Conservation (phyloP, 768 basidiomycete genomes). For the Tricholoma furcatifolium region DNA sequence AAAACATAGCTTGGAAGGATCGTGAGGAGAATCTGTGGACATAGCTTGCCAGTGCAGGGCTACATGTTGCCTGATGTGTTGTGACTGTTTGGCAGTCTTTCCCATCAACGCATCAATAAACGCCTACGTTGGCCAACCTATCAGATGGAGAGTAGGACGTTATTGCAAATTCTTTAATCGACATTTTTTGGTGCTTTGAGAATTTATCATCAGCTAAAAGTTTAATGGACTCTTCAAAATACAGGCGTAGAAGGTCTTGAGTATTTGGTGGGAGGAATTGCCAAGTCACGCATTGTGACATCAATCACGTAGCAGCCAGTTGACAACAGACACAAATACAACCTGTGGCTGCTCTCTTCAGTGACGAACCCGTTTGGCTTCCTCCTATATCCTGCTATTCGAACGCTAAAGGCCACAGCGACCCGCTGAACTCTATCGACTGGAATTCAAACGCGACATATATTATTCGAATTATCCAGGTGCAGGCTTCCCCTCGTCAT, state of each 20-base stretch:
- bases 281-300: too few relatives aligned
- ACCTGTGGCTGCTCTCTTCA: slow-evolving; percentile 24
- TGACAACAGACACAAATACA: slow-evolving; percentile 28
- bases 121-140: background rate
- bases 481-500: slow-evolving; percentile 8
- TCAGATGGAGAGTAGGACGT: too few relatives aligned
- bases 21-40: slow-evolving; percentile 26
- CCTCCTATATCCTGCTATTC: background rate
- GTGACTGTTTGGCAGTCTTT: background rate
- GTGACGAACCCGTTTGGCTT: slow-evolving; percentile 4
- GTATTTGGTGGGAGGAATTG: too few relatives aligned
- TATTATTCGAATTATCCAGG: background rate
- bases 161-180: too few relatives aligned
- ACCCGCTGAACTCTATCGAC: background rate
- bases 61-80: too few relatives aligned
- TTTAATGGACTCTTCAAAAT: too few relatives aligned
- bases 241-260: too few relatives aligned
- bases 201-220: too few relatives aligned
- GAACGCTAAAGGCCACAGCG: too few relatives aligned
- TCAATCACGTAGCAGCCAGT: too few relatives aligned
- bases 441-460: background rate
- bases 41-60: slow-evolving; percentile 3
- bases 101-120: slow-evolving; percentile 11
- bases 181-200: too few relatives aligned
- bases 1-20: slow-evolving; percentile 52